Percentiles rank a stretch among this genome's conserved stretches.
Conservation (phyloP, 2,329 filamentous ascomycete genomes). For the Talaromyces funiculosus region DNA sequence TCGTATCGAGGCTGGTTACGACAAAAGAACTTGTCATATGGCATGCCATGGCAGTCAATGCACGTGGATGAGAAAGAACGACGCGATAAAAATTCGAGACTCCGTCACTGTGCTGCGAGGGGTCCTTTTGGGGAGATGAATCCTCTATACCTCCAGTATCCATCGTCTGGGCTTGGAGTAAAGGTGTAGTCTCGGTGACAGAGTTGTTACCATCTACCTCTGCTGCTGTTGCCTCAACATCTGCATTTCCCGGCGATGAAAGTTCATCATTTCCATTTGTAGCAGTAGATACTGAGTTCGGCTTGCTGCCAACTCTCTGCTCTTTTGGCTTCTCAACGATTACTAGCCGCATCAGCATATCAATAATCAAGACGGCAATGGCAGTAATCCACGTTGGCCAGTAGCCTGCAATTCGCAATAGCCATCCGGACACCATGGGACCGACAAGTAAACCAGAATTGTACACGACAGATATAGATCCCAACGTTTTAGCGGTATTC, state of each 20-base stretch:
- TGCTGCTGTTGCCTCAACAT: background rate
- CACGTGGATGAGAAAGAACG: constrained; percentile 39
- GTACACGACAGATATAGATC: constrained; percentile 22
- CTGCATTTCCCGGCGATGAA: background rate
- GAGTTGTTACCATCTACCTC: background rate
- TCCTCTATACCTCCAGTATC: background rate
- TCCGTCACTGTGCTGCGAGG: background rate
- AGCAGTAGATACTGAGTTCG: background rate
- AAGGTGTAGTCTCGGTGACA: background rate
- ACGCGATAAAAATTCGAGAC: constrained; percentile 27
- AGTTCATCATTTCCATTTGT: background rate
- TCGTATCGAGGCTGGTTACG: constrained; percentile 52
- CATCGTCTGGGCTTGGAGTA: background rate
- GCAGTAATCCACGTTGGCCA: constrained; percentile 27
- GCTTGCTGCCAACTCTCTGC: background rate
- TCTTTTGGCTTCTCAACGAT: constrained; percentile 23
- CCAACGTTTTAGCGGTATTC: constrained; percentile 24
- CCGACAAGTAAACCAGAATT: constrained; percentile 24
- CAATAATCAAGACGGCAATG: constrained; percentile 22
- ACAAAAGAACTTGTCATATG: constrained; percentile 45
- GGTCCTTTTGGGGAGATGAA: background rate
- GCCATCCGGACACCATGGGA: constrained; percentile 23
- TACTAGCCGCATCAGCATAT: constrained; percentile 25
- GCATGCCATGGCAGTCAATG: constrained; percentile 39
- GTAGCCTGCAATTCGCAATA: constrained; percentile 26